phyloP scores from a whole-genome alignment of 345 rosid genomes.

The Viola odorata region DNA sequence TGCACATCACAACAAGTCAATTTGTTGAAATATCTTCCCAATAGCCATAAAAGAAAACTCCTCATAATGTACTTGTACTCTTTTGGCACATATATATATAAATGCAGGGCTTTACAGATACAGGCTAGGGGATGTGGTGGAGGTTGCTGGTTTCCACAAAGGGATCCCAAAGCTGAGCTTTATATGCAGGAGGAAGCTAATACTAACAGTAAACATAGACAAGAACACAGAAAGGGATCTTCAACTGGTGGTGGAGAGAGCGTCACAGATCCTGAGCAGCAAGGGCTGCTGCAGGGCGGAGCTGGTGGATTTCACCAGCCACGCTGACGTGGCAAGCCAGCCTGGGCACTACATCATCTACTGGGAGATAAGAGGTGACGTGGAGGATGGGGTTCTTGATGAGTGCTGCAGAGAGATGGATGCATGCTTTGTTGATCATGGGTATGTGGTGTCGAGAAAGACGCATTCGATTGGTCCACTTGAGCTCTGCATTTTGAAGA shows the following conservation, averaged over 20 bases:
- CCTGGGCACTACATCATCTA: constrained; percentile 87
- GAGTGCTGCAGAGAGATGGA: constrained; percentile 84
- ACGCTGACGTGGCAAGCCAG: constrained; percentile 42
- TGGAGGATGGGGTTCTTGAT: constrained; percentile 49
- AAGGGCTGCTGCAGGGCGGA: constrained; percentile 34
- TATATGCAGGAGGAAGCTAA: constrained; percentile 79
- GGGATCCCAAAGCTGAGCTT: constrained; percentile 80
- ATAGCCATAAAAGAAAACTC: no score
- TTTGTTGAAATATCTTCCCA: background rate
- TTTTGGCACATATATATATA: background rate
- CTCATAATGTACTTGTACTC: no score
- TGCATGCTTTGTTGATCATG: constrained; percentile 63
- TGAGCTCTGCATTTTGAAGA: constrained; percentile 71
- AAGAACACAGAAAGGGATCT: constrained; percentile 94
- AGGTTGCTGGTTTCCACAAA: constrained; percentile 72
- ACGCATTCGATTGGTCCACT: constrained; percentile 73
- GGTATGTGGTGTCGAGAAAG: constrained; percentile 76
- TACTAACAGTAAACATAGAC: constrained; percentile 79
- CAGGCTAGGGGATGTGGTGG: constrained; percentile 85
- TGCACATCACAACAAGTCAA: no score
- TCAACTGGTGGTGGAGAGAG: constrained; percentile 71
- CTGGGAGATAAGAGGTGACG: constrained; percentile 88
- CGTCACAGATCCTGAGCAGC: constrained; percentile 43
- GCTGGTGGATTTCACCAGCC: constrained; percentile 86
- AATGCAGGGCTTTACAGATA: constrained; percentile 73